A percentile compares a stretch with the other conserved stretches of the same genome.
Conservation (phyloP, 148 eudicot species). For the Vaccinium vitisidaea region DNA sequence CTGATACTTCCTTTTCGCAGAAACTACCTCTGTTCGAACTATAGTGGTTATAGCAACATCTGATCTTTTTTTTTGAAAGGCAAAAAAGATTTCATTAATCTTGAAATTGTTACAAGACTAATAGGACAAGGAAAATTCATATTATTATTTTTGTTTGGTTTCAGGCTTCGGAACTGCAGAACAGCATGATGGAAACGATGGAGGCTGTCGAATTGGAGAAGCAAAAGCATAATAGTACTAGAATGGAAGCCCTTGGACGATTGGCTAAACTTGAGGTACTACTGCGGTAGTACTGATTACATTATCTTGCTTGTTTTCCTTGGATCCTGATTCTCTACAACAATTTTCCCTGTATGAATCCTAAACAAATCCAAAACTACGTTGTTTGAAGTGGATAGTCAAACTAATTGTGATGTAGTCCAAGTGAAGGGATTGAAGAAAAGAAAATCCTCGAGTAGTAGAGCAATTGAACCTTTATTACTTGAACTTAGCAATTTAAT, state of each 20-base stretch:
- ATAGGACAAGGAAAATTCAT: background rate
- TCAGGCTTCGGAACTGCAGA: conserved; percentile 90
- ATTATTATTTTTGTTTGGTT: background rate
- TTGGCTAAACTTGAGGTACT: conserved; percentile 86
- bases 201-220: conserved; percentile 92
- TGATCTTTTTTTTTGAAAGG: no score
- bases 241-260: conserved; percentile 83
- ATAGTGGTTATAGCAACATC: background rate
- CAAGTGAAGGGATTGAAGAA: background rate
- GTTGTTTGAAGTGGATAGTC: background rate
- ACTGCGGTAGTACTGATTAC: conserved; percentile 15
- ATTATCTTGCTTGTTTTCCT: background rate
- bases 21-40: background rate
- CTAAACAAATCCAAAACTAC: background rate
- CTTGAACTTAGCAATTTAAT: background rate
- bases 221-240: conserved; percentile 91
- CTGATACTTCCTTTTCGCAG: background rate
- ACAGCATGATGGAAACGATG: conserved; percentile 87
- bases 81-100: no score
- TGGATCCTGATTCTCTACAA: background rate
- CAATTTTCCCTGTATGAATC: background rate
- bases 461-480: background rate
- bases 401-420: background rate
- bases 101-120: no score
- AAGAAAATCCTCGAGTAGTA: background rate